phyloP scores from a whole-genome alignment of 164 flowering plant species.

The Kalanchoe fedtschenkoi region DNA sequence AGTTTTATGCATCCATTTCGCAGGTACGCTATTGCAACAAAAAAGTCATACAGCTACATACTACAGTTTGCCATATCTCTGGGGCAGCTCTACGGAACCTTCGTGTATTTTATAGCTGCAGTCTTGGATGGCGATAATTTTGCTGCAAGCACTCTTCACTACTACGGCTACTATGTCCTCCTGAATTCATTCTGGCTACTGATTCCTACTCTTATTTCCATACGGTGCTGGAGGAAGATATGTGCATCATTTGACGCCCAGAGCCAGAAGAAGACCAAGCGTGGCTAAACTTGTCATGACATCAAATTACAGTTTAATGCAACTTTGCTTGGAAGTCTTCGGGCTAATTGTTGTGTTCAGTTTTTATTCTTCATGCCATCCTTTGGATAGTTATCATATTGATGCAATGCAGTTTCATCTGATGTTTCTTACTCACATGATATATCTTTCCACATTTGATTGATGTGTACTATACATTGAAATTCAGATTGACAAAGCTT shows the following conservation, averaged over 20 bases:
- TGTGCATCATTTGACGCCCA: conserved; percentile 36
- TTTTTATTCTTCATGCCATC: background rate
- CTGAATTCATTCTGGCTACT: conserved; percentile 68
- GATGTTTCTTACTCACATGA: too few relatives aligned
- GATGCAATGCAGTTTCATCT: too few relatives aligned
- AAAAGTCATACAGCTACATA: conserved; percentile 56
- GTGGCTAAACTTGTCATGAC: conserved; percentile 18
- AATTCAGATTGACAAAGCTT: too few relatives aligned
- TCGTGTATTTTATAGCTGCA: conserved; percentile 60
- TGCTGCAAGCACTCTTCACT: conserved; percentile 43
- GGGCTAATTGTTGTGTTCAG: background rate
- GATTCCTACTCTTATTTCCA: conserved; percentile 54
- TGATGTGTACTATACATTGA: too few relatives aligned
- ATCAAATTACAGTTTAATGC: background rate
- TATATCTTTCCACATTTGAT: too few relatives aligned
- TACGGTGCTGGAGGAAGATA: conserved; percentile 73
- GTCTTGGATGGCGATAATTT: conserved; percentile 77
- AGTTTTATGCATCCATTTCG: conserved; percentile 1
- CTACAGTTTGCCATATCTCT: conserved; percentile 72
- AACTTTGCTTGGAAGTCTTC: background rate
- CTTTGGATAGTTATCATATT: background rate
- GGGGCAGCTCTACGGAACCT: conserved; percentile 82
- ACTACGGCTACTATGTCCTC: conserved; percentile 57
- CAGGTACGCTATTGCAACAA: conserved; percentile 75
- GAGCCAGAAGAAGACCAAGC: conserved; percentile 48